phyloP scores from a whole-genome alignment of 345 rosid genomes.

The Adansonia digitata region DNA sequence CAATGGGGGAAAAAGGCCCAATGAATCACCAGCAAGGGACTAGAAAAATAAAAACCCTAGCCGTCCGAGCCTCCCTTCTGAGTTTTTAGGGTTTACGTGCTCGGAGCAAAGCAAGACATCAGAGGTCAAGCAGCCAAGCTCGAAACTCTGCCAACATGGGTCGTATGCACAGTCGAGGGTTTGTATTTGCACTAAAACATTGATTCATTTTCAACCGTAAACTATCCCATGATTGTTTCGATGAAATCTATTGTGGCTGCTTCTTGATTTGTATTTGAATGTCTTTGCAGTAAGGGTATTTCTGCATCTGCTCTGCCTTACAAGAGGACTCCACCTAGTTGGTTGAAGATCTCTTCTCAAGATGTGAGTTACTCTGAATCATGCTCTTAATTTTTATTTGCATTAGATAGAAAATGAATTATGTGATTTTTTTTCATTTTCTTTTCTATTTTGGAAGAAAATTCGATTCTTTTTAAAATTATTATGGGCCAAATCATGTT shows the following conservation, averaged over 20 bases:
- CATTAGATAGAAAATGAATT: neutral
- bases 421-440: too few relatives aligned
- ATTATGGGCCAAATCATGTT: too few relatives aligned
- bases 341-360: too few relatives aligned
- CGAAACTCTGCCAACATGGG: conserved; percentile 44
- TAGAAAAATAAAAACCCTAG: conserved; percentile 3
- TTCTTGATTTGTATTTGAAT: neutral
- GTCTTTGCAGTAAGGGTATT: too few relatives aligned
- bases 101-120: conserved; percentile 1
- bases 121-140: neutral
- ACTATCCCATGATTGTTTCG: neutral
- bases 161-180: too few relatives aligned
- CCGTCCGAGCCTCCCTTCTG: neutral
- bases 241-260: neutral
- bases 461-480: too few relatives aligned
- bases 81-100: conserved; percentile 9
- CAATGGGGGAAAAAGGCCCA: neutral
- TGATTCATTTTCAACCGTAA: neutral
- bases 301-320: too few relatives aligned
- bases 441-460: too few relatives aligned
- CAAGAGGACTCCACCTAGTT: too few relatives aligned
- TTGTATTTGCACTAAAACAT: too few relatives aligned
- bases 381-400: neutral
- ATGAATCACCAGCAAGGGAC: neutral
- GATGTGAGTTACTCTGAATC: conserved; percentile 33